These are phyloP conservation scores for Coprinopsis sp. DNA, from an alignment of 768 basidiomycete species.

Conservation along the genomic window DNA sequence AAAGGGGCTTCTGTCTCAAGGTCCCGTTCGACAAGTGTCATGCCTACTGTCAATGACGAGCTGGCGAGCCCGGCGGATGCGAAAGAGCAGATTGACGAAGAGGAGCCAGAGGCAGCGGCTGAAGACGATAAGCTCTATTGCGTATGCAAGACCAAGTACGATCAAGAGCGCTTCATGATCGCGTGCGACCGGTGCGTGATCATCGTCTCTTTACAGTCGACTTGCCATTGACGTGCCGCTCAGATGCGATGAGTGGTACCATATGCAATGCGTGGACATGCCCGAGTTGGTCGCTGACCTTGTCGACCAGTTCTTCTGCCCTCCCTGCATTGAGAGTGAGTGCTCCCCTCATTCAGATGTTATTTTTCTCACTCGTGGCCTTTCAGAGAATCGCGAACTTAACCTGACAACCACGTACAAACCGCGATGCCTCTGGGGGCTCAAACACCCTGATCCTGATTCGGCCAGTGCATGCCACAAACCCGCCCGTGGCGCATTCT, in stretches of 20 bases:
- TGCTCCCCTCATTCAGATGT: conserved; percentile 11
- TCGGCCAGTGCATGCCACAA: conserved; percentile 72
- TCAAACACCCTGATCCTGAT: conserved; percentile 55
- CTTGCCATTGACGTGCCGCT: background rate
- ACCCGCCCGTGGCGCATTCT: conserved; percentile 75
- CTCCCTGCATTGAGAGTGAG: conserved; percentile 72
- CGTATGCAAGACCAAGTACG: conserved; percentile 81
- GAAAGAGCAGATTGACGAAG: conserved; percentile 45
- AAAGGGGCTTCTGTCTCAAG: conserved; percentile 40
- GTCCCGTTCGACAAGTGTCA: conserved; percentile 67
- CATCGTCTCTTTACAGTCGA: conserved; percentile 1
- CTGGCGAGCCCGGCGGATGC: conserved; percentile 23
- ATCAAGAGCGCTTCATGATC: conserved; percentile 88
- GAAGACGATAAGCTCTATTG: conserved; percentile 76
- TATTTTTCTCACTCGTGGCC: conserved; percentile 1
- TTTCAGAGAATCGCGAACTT: conserved; percentile 53
- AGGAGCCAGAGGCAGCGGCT: conserved; percentile 33
- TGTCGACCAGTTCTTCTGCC: conserved; percentile 91
- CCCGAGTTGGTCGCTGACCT: conserved; percentile 79
- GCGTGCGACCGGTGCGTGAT: conserved; percentile 79
- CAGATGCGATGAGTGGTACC: conserved; percentile 95
- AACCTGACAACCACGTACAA: conserved; percentile 74
- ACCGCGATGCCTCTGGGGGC: conserved; percentile 67
- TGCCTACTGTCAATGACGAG: conserved; percentile 47
- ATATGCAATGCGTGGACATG: conserved; percentile 80